A percentile compares a stretch with the other conserved stretches of the same genome.
These are phyloP conservation scores for Phytophthora colocasiae DNA, from an alignment of 352 stramenopile species.

Conservation along the genomic window DNA sequence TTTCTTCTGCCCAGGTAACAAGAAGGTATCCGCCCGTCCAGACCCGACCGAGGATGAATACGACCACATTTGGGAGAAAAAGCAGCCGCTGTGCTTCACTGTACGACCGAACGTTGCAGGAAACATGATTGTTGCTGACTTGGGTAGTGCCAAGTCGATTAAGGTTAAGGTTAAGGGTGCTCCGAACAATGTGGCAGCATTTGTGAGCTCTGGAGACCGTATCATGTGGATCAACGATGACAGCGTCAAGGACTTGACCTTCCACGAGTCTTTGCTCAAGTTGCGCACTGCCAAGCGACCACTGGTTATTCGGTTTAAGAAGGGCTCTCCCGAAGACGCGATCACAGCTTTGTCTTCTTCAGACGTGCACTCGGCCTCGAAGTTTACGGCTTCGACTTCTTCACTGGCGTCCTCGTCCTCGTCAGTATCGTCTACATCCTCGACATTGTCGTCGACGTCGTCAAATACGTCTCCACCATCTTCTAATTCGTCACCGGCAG, in stretches of 20 bases:
- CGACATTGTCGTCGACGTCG: slow-evolving; percentile 25
- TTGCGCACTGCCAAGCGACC: slow-evolving; percentile 83
- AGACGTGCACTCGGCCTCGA: slow-evolving; percentile 30
- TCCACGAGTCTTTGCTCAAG: slow-evolving; percentile 87
- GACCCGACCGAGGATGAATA: slow-evolving; percentile 79
- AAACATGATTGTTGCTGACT: slow-evolving; percentile 81
- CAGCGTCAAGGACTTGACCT: slow-evolving; percentile 68
- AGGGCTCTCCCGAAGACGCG: slow-evolving; percentile 55
- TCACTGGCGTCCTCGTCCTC: slow-evolving; percentile 37
- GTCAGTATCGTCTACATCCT: slow-evolving; percentile 35
- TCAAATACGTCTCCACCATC: slow-evolving; percentile 24
- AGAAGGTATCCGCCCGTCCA: slow-evolving; percentile 76
- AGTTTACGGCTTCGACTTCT: slow-evolving; percentile 31
- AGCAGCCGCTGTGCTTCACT: slow-evolving; percentile 85
- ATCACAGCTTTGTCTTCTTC: slow-evolving; percentile 34
- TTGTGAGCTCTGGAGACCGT: slow-evolving; percentile 68
- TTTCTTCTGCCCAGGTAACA: slow-evolving; percentile 86
- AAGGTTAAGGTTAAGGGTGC: slow-evolving; percentile 82
- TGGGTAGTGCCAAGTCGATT: slow-evolving; percentile 87
- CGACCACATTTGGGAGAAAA: slow-evolving; percentile 91
- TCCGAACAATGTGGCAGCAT: slow-evolving; percentile 57
- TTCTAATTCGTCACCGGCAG: slow-evolving; percentile 4
- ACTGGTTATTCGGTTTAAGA: slow-evolving; percentile 88
- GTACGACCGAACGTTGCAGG: slow-evolving; percentile 70
- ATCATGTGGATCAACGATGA: slow-evolving; percentile 90